Conservation (phyloP, 1,139 yeast species). For the Hansenula anomala region DNA sequence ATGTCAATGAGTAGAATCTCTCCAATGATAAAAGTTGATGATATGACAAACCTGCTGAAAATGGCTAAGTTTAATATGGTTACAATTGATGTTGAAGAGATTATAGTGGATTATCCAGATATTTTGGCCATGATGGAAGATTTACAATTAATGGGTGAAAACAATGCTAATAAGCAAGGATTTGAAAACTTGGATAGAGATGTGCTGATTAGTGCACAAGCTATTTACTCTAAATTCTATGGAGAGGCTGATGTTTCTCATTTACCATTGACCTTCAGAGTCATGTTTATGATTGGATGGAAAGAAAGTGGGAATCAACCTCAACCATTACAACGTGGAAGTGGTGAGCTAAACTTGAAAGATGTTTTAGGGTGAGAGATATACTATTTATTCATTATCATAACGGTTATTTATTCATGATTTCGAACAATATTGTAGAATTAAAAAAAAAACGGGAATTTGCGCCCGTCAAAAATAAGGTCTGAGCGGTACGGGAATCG, state of each 20-base stretch:
- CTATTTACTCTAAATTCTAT: slow-evolving; percentile 67
- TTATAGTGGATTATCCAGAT: slow-evolving; percentile 79
- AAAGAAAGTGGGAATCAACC: slow-evolving; percentile 68
- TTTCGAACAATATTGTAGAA: too few species aligned
- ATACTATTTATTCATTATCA: background rate
- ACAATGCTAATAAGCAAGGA: slow-evolving; percentile 61
- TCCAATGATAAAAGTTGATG: slow-evolving; percentile 76
- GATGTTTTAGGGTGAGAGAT: slow-evolving; percentile 41
- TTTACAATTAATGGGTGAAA: slow-evolving; percentile 80
- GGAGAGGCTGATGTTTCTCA: slow-evolving; percentile 50
- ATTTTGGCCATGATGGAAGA: slow-evolving; percentile 64
- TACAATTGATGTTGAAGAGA: slow-evolving; percentile 82
- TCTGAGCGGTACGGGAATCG: slow-evolving; percentile 29
- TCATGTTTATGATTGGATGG: slow-evolving; percentile 88
- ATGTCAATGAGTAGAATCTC: slow-evolving; percentile 69
- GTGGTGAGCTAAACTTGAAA: slow-evolving; percentile 63
- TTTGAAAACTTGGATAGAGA: slow-evolving; percentile 57
- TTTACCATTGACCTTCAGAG: slow-evolving; percentile 57
- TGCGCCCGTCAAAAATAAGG: too few species aligned
- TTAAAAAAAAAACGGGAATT: too few species aligned
- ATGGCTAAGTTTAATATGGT: slow-evolving; percentile 75
- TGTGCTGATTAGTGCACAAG: slow-evolving; percentile 67
- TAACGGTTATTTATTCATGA: too few species aligned
- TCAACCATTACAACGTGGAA: slow-evolving; percentile 67
- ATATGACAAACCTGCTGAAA: slow-evolving; percentile 67